Evolutionary conservation across 305 asterid genomes (phyloP), one percentile per base, ranked within the genome.

Genomic region (Withania somnifera): DNA sequence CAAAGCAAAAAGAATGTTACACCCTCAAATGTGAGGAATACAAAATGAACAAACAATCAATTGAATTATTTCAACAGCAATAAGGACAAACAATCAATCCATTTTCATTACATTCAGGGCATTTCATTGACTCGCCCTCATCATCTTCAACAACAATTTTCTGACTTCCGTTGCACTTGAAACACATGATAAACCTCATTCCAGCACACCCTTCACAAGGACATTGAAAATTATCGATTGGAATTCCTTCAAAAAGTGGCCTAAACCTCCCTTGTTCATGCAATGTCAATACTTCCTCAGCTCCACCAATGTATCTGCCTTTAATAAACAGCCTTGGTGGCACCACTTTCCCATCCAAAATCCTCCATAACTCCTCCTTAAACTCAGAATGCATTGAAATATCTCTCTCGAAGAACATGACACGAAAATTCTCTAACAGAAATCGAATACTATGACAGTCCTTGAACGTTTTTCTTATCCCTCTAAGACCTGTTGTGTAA

Each of bases 291-390:
- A 93, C 98, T 86, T 93, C 93, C 34, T 93, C 99, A 10, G 94
- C 97, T 82, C 98, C 99, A 5, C 99, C 99, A 38, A 96, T 87
- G 89, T 93, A 92, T 84, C 99, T 93, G 34, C 99, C 99, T 86
- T 90, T 92, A 0, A 96, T 84, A 60, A 96, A 96, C 88, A 96
- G 68, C 79, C 93, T 91, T 11, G 99, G 99, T 11, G 98, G 97
- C 53, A 90, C 81, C 0, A 86, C 58, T 88, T 91, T 93, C 17
- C 89, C 90, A 0, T 88, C 98, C 83, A 91, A 83, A 7, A 86
- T 68, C 81, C 84, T 87, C 97, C 97, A 93, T 82, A 96, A 3
- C 85, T 96, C 99, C 7, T 91, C 98, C 88, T 79, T 96, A 54
- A 78, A 96, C 86, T 86, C 98, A 22, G 88, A 86, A 79, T 96